A percentile compares a stretch with the other conserved stretches of the same genome.
These are phyloP conservation scores for Ophiocordyceps robertsii DNA, from an alignment of 2,329 filamentous ascomycete species.

Conservation along the genomic window DNA sequence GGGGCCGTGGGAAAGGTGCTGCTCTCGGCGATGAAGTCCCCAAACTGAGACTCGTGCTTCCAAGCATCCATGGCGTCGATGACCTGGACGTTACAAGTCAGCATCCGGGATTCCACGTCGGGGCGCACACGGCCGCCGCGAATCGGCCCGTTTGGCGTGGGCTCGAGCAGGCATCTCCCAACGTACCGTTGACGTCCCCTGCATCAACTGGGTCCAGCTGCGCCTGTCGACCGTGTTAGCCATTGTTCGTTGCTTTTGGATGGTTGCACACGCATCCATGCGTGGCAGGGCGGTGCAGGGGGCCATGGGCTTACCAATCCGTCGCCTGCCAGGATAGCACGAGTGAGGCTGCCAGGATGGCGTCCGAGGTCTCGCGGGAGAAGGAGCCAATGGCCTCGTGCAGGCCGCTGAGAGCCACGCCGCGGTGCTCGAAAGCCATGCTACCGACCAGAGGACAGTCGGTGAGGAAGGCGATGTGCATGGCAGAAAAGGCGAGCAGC, in stretches of 20 bases:
- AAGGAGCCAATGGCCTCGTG: conserved; percentile 80
- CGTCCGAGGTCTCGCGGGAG: conserved; percentile 76
- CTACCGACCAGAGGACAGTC: conserved; percentile 75
- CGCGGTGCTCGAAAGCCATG: conserved; percentile 80
- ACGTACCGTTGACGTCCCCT: conserved; percentile 76
- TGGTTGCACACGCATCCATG: background rate
- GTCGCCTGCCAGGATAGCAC: conserved; percentile 92
- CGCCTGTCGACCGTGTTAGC: conserved; percentile 45
- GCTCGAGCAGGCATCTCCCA: background rate
- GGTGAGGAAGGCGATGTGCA: conserved; percentile 81
- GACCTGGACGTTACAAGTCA: conserved; percentile 36
- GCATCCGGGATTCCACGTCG: background rate
- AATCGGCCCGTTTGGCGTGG: background rate
- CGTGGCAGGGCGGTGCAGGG: conserved; percentile 1
- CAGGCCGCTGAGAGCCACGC: conserved; percentile 72
- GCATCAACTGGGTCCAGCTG: conserved; percentile 85
- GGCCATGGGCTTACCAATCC: conserved; percentile 60
- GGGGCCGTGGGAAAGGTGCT: conserved; percentile 58
- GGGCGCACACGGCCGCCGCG: background rate
- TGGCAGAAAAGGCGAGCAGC: conserved; percentile 84
- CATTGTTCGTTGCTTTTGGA: background rate
- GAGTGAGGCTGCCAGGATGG: conserved; percentile 80
- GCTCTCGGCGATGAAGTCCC: conserved; percentile 69
- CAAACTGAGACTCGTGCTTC: conserved; percentile 81
- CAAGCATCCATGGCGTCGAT: conserved; percentile 83